Base-by-base conservation (phyloP, 306 rosid species). In the Arachis hypogaea region DNA sequence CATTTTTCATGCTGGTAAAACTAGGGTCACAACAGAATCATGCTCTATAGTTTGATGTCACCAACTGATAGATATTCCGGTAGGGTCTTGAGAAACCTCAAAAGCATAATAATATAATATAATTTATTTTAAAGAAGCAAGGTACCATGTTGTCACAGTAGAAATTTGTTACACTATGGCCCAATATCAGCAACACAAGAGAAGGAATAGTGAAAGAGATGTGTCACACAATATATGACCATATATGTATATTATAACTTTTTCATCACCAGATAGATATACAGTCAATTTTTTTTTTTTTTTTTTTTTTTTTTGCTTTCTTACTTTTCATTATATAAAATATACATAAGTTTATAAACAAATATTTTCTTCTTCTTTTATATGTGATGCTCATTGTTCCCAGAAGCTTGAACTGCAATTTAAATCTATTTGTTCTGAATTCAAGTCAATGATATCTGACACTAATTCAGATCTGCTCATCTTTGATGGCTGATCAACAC, bases 401-500 rank as follows among this genome's bases (percentile, higher is more conserved):
- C 70, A 70, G 45, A 47, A 50, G 66, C 56, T 66, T 69, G 68
- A 50, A 69, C 56, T 73, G 67, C 77, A 77, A 70, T 87, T 87
- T 79, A 89, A 84, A 77, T 90, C 92, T 63, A 87, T 80, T 47
- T 44, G 77, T 74, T 84, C 78, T 68, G 87, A 71, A 82, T 88
- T 90, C 88, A 92, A 83, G 80, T 92, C 96, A 42, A 88, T 63
- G 73, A 67, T 59, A 16, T 44, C 85, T 38, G 63, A 56, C 18
- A 55, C 38, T 33, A 33, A 41, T 63, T 82, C 81, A 9, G 60
- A 72, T 59, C 78, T 81, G 62, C 77, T 77, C 75, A 71, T 68
- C 69, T 76, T 81, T 65, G 71, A 60, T 55, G 82, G 82, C 63
- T 83, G 83, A 76, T 83, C 84, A n/a, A 68, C 84, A 50, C 78